phyloP scores from a whole-genome alignment of 2,329 filamentous ascomycete genomes.

The Cladosporium sp. region DNA sequence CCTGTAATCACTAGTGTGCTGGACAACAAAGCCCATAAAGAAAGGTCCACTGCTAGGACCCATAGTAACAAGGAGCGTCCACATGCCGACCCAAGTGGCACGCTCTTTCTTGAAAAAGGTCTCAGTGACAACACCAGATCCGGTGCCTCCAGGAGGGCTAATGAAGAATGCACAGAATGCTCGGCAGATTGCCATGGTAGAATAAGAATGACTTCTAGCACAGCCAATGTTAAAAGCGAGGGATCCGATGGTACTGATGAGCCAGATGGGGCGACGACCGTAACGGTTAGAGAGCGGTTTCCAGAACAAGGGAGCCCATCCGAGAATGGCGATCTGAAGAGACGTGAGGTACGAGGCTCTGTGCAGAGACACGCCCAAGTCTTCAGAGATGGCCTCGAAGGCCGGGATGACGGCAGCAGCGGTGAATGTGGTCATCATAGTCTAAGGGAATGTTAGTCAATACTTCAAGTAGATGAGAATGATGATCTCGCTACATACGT shows the following conservation, averaged over 20 bases:
- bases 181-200: conserved; percentile 48
- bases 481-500: conserved; percentile 25
- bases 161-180: conserved; percentile 56
- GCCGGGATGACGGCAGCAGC: conserved; percentile 53
- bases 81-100: conserved; percentile 54
- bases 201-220: conserved; percentile 47
- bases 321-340: conserved; percentile 52
- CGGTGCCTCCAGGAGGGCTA: conserved; percentile 50
- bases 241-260: conserved; percentile 47
- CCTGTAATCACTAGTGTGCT: conserved; percentile 47
- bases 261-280: conserved; percentile 52
- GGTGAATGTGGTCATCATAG: conserved; percentile 55
- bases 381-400: conserved; percentile 50
- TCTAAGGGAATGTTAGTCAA: conserved; percentile 21
- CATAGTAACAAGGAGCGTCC: conserved; percentile 51
- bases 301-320: conserved; percentile 54
- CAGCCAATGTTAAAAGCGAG: conserved; percentile 52
- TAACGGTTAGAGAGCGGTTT: conserved; percentile 51
- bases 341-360: conserved; percentile 52
- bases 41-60: conserved; percentile 44
- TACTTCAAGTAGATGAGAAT: not conserved
- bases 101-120: conserved; percentile 55
- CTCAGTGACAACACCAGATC: conserved; percentile 55
- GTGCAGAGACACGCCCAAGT: conserved; percentile 48
- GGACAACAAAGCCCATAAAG: conserved; percentile 43